phyloP scores from a whole-genome alignment of 2,329 filamentous ascomycete genomes.

The Epichloe gansuensis region DNA sequence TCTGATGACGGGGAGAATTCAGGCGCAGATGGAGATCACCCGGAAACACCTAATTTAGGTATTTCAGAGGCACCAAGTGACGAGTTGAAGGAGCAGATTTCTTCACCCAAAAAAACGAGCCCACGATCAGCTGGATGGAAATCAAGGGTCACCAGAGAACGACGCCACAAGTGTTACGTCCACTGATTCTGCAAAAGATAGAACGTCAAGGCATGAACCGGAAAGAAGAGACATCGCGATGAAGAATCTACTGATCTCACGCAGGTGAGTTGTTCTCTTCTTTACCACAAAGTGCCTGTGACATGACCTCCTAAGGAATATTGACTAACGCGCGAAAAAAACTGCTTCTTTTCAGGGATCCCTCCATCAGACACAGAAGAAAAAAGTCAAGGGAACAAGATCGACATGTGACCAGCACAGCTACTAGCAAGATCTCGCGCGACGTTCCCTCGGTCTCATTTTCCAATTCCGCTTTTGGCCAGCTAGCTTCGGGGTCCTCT shows the following conservation, averaged over 20 bases:
- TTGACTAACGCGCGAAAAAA: not conserved
- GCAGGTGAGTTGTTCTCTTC: constrained; percentile 17
- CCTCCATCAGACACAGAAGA: not conserved
- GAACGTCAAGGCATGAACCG: constrained; percentile 37
- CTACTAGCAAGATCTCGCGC: constrained; percentile 1
- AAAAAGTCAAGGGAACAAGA: not conserved
- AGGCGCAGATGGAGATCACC: constrained; percentile 12
- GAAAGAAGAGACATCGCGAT: constrained; percentile 53
- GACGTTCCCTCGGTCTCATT: constrained; percentile 50
- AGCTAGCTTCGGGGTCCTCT: constrained; percentile 50
- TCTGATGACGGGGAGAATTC: constrained; percentile 3
- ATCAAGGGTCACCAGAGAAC: constrained; percentile 29
- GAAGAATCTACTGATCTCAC: constrained; percentile 25
- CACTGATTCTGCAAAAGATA: constrained; percentile 34
- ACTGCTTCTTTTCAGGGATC: not conserved
- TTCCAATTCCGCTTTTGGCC: constrained; percentile 54
- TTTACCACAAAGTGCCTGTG: not conserved
- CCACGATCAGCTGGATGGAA: constrained; percentile 45
- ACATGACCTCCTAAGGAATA: not conserved
- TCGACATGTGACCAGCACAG: not conserved
- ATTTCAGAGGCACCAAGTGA: constrained; percentile 23
- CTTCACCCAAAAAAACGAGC: constrained; percentile 53
- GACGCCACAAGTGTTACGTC: constrained; percentile 30
- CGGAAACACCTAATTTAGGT: constrained; percentile 24
- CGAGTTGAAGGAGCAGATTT: constrained; percentile 34